Percentiles rank a stretch among this genome's conserved stretches.
Evolutionary conservation across 2,329 filamentous ascomycete species (phyloP).

Genomic region (Fusarium sulawesiense): DNA sequence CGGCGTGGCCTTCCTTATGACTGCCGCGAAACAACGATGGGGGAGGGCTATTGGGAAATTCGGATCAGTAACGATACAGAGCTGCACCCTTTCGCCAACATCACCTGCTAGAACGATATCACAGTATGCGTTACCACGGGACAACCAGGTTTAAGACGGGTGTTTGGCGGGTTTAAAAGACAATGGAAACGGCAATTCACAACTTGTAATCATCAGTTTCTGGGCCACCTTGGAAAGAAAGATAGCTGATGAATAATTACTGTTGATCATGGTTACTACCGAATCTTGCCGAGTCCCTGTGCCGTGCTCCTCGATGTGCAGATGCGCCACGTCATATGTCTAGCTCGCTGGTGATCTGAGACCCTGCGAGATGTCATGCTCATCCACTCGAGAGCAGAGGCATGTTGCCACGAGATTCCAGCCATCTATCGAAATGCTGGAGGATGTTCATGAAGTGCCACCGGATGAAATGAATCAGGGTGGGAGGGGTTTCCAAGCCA

Average conservation of each 20-base stretch:
- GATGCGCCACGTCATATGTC: not conserved
- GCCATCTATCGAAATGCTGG: too few species aligned
- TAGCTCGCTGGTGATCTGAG: not conserved
- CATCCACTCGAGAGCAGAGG: not conserved
- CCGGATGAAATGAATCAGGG: not conserved
- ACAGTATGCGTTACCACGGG: not conserved
- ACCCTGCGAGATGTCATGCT: not conserved
- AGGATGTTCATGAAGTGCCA: too few species aligned
- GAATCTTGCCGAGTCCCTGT: not conserved
- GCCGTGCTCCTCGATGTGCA: not conserved
- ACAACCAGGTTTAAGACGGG: not conserved
- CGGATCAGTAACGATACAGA: rapidly evolving
- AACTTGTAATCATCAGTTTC: not conserved
- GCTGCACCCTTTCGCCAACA: rapidly evolving
- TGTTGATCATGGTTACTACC: not conserved
- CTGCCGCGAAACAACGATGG: not conserved
- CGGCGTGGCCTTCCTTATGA: too few species aligned
- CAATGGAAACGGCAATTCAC: not conserved
- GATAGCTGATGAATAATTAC: not conserved
- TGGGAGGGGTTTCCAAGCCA: not conserved
- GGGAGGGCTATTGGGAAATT: not conserved
- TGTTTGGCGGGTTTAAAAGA: not conserved
- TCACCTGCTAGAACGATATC: not conserved
- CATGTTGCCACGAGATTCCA: too few species aligned
- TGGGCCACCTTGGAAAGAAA: not conserved